A percentile compares a stretch with the other conserved stretches of the same genome.
Evolutionary conservation across 2,329 filamentous ascomycete species (phyloP).

Genomic region (Diplodia intermedia): DNA sequence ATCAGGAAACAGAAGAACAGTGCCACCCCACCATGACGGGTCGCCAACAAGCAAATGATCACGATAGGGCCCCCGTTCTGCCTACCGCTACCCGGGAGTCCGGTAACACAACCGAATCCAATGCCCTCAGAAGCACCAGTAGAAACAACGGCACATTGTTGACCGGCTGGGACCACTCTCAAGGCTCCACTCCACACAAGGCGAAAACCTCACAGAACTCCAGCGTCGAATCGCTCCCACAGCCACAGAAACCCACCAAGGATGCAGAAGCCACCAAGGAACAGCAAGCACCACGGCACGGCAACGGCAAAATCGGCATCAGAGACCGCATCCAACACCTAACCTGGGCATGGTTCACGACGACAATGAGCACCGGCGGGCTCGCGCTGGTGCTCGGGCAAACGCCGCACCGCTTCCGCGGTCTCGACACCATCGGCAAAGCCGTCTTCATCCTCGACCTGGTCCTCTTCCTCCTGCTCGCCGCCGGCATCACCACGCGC

Average conservation of each 20-base stretch:
- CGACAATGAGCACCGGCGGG: slow-evolving; percentile 58
- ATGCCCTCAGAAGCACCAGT: not conserved
- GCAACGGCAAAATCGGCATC: slow-evolving; percentile 26
- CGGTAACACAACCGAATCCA: slow-evolving; percentile 2
- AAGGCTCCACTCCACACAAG: not conserved
- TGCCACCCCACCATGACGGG: too few species aligned
- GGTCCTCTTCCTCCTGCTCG: slow-evolving; percentile 57
- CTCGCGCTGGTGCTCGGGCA: slow-evolving; percentile 54
- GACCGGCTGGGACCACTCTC: not conserved
- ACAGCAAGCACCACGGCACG: not conserved
- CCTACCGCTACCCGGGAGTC: not conserved
- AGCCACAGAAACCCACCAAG: not conserved
- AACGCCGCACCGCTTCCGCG: slow-evolving; percentile 55
- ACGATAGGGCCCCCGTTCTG: not conserved
- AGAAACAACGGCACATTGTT: not conserved
- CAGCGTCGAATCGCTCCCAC: not conserved
- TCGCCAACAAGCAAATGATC: too few species aligned
- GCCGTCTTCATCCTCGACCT: slow-evolving; percentile 60
- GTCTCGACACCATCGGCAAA: slow-evolving; percentile 60
- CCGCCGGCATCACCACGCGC: slow-evolving; percentile 48
- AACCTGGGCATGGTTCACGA: slow-evolving; percentile 57
- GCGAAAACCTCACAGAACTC: not conserved
- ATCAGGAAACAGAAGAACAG: too few species aligned
- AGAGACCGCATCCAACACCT: slow-evolving; percentile 47
- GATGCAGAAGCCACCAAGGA: not conserved